Base-by-base conservation (phyloP, 225 moss, liverwort and hornwort genomes). In the Antitrichia curtipendula region DNA sequence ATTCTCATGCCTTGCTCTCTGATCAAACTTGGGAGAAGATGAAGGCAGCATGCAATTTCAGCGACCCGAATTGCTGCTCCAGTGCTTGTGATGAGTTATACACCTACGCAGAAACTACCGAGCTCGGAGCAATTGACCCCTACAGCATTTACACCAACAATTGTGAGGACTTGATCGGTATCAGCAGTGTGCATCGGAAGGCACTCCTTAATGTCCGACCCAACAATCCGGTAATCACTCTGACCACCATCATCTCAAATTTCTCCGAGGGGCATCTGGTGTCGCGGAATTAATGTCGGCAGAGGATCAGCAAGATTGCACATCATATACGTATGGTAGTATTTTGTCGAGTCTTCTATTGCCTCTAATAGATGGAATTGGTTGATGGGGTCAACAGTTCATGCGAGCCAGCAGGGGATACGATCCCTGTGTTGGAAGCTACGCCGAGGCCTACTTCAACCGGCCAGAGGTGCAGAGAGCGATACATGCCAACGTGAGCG, bases 1-100 rank as follows among this genome's bases (percentile, higher is more conserved):
- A 94, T 90, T 89, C 94, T 19, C 96, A 97, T 80, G 95, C 97
- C 79, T 72, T 95, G 88, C 95, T 97, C 47, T 95, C 96, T 7
- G 96, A 97, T 75, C 91, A 95, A 86, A 95, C 94, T 17, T 95
- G 94, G 86, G 69, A n/a, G 57, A 70, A 85, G 24, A 87, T 95
- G 74, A 89, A 89, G 66, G 75, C 66, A 45, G 43, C 57, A 36
- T 95, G 95, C 86, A 95, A 94, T 73, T 95, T 93, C 89, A 90
- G 84, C 64, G 86, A 92, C 88, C 90, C 91, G 31, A 23, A 78
- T 27, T 93, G 93, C 75, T 93, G 92, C 86, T 92, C 94, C 75
- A 86, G 87, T 47, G 86, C 89, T n/a, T 96, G 95, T 78, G 45
- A 87, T 54, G 89, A 83, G 50, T 38, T 81, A 29, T 78, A 91